Evolutionary conservation across 148 eudicot species (phyloP).

Genomic region (Suaeda aralocaspica): DNA sequence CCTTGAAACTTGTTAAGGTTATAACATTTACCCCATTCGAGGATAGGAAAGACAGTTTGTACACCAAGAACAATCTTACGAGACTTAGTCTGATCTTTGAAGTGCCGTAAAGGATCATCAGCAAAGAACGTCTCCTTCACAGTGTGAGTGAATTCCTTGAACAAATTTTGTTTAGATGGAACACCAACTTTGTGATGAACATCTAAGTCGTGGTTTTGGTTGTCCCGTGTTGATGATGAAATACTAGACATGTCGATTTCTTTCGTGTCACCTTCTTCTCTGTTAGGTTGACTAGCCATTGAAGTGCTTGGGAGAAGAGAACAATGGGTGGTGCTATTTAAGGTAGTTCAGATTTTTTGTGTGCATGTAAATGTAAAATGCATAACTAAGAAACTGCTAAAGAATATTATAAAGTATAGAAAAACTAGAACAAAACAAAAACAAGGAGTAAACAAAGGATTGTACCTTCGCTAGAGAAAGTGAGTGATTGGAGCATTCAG

Average conservation of each 20-base stretch:
- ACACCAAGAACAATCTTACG: constrained; percentile 50
- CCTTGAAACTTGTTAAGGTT: constrained; percentile 46
- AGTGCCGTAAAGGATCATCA: constrained; percentile 62
- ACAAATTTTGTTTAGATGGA: constrained; percentile 51
- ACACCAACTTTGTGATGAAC: constrained; percentile 49
- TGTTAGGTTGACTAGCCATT: constrained; percentile 25
- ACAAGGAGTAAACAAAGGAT: background rate
- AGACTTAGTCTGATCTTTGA: constrained; percentile 52
- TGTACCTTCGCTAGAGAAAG: constrained; percentile 7
- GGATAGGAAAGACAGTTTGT: constrained; percentile 70
- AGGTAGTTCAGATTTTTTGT: constrained; percentile 5
- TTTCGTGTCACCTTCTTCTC: constrained; percentile 32
- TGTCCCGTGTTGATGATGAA: constrained; percentile 32
- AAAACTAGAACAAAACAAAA: background rate
- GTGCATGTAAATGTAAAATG: background rate
- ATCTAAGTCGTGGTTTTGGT: constrained; percentile 15
- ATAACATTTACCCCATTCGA: constrained; percentile 56
- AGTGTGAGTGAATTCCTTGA: constrained; percentile 40
- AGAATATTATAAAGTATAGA: constrained; percentile 9
- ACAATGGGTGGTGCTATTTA: background rate
- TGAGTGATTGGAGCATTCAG: constrained; percentile 5
- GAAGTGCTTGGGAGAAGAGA: constrained; percentile 21
- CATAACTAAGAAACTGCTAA: constrained; percentile 10
- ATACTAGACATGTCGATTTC: constrained; percentile 34
- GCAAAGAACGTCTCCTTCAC: constrained; percentile 56